Evolutionary conservation across 805 yeast species (phyloP).

Genomic region (Monosporozyma siamensis): DNA sequence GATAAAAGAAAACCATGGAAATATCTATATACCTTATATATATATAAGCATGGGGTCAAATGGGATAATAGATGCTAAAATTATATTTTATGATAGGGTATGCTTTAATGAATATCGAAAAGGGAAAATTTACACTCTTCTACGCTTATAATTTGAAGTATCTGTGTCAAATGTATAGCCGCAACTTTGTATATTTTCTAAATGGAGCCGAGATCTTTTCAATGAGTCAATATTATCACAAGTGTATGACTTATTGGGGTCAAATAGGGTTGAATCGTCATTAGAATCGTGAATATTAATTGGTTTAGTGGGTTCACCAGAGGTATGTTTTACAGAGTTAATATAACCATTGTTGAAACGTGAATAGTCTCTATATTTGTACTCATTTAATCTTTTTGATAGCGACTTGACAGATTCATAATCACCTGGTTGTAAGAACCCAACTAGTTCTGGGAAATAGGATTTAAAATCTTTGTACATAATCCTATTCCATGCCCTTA

Average conservation of each 20-base stretch:
- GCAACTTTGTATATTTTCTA: background rate
- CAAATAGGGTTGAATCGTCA: background rate
- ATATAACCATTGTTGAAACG: background rate
- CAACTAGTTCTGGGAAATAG: conserved; percentile 24
- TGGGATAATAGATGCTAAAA: too few relatives aligned
- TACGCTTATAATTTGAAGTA: background rate
- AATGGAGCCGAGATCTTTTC: background rate
- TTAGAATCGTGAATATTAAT: background rate
- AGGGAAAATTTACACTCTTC: too few relatives aligned
- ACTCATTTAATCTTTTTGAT: conserved; percentile 6
- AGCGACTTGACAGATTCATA: conserved; percentile 15
- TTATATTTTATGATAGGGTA: background rate
- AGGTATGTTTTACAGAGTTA: too few relatives aligned
- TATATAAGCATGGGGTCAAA: background rate
- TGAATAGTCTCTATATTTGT: background rate
- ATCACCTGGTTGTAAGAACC: conserved; percentile 19
- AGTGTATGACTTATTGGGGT: background rate
- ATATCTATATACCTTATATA: background rate
- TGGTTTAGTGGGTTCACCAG: background rate
- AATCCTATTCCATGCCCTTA: conserved; percentile 26
- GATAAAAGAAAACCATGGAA: background rate
- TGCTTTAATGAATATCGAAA: too few relatives aligned
- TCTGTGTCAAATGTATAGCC: background rate
- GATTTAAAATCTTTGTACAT: conserved; percentile 21
- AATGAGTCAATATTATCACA: background rate